Conservation (phyloP, 177 flowering plant species). For the Vitis hybrid region DNA sequence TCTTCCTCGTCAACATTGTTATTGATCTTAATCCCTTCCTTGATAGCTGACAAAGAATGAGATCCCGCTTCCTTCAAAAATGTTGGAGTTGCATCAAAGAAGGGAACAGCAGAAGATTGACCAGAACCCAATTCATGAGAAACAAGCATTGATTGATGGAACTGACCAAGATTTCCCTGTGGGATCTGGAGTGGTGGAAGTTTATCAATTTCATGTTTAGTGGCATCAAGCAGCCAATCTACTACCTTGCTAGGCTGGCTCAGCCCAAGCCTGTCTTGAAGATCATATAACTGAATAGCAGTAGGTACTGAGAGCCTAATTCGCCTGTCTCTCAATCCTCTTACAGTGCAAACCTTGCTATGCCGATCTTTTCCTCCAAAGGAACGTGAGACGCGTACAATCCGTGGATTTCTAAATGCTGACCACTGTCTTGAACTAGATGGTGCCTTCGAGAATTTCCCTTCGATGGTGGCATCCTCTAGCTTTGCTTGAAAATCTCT, state of each 20-base stretch:
- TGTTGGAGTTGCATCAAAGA: conserved; percentile 8
- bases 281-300: conserved; percentile 49
- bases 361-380: conserved; percentile 79
- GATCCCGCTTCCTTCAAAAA: too few species aligned
- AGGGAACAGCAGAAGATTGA: conserved; percentile 11
- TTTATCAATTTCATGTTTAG: conserved; percentile 67
- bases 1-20: conserved; percentile 15
- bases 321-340: conserved; percentile 51
- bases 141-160: conserved; percentile 32
- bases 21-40: conserved; percentile 17
- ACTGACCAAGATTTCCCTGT: conserved; percentile 43
- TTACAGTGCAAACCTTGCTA: conserved; percentile 51
- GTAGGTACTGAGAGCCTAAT: conserved; percentile 52
- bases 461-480: conserved; percentile 31
- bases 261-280: conserved; percentile 48
- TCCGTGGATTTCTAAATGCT: conserved; percentile 73
- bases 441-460: conserved; percentile 22
- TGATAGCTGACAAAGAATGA: conserved; percentile 2
- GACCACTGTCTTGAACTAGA: conserved; percentile 61
- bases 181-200: conserved; percentile 84
- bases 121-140: conserved; percentile 26
- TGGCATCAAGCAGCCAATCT: conserved; percentile 55
- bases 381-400: conserved; percentile 78
- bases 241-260: conserved; percentile 53
- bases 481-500: conserved; percentile 34